Evolutionary conservation across 2,329 filamentous ascomycete species (phyloP), one percentile per base, ranked within the genome.

Genomic region (Paraphaeosphaeria minitans): DNA sequence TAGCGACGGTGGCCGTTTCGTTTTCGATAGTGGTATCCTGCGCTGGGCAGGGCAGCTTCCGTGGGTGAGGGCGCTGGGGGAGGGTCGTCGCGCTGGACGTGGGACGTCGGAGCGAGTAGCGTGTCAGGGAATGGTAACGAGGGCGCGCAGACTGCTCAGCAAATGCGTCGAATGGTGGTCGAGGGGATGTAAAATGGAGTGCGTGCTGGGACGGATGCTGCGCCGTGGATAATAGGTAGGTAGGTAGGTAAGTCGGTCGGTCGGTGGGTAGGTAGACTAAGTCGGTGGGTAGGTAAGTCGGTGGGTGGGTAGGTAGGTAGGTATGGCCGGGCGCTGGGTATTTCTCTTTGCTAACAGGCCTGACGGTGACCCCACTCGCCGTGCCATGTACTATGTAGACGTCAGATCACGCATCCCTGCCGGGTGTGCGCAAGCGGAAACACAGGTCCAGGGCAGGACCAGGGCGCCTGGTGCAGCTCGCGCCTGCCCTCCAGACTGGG

Each of bases 321-420:
- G n/a, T n/a, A 37, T 27, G 14, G 49, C 14, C 49, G 35, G 43
- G 43, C 43, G n/a, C 49, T 42, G 49, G 41, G 39, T 53, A 46
- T 46, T 53, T 53, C 51, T 53, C 51, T 43, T 24, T 53, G 41
- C 39, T 45, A 53, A 45, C 19, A 10, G 9, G 51, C 41, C 22
- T 39, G 14, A 45, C 51, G 8, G n/a, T 29, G 27, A 31, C 29
- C 29, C 29, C 29, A 31, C 29, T 31, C 29, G 12, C 27, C 50
- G 41, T 29, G 51, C 51, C n/a, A n/a, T n/a, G n/a, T n/a, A n/a
- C n/a, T n/a, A n/a, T n/a, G n/a, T 53, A 45, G n/a, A 42, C 27
- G 35, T 45, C 50, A 43, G 37, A 45, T 53, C 27, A 41, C 21
- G 22, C 48, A 53, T 35, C 51, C 39, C 39, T 53, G 41, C 29